A percentile compares a stretch with the other conserved stretches of the same genome.
Evolutionary conservation across 352 stramenopile genomes (phyloP).

Genomic region (Aphanomyces cochlioides): DNA sequence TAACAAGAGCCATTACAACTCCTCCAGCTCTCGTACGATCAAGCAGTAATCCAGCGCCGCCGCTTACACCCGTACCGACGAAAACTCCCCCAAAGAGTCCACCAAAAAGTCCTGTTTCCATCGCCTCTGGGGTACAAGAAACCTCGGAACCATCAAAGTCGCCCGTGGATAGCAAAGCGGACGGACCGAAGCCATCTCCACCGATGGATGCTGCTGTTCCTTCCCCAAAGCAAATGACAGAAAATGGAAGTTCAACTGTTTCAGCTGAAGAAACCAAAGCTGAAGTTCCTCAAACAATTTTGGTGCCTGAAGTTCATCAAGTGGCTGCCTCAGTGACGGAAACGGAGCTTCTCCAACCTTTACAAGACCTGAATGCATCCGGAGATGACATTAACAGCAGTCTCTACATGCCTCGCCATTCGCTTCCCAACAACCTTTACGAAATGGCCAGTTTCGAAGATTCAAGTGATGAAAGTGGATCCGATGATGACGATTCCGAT

Average conservation of each 20-base stretch:
- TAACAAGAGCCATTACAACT: background rate
- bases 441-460: background rate
- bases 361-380: too few species aligned
- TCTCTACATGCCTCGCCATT: background rate
- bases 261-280: background rate
- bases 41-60: background rate
- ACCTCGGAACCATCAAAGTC: too few species aligned
- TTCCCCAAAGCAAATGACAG: background rate
- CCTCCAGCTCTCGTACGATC: background rate
- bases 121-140: background rate
- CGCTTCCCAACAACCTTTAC: too few species aligned
- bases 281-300: background rate
- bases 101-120: background rate
- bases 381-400: background rate
- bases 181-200: background rate
- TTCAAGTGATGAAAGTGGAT: constrained; percentile 42
- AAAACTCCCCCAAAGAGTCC: background rate
- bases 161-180: background rate
- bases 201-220: background rate
- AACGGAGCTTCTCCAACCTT: too few species aligned
- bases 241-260: background rate
- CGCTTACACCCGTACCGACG: background rate
- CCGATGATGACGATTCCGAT: background rate
- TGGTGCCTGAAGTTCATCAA: background rate
- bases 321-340: too few species aligned